Evolutionary conservation across 495 filamentous ascomycete species (phyloP).

Genomic region (Daldinia caldariorum): DNA sequence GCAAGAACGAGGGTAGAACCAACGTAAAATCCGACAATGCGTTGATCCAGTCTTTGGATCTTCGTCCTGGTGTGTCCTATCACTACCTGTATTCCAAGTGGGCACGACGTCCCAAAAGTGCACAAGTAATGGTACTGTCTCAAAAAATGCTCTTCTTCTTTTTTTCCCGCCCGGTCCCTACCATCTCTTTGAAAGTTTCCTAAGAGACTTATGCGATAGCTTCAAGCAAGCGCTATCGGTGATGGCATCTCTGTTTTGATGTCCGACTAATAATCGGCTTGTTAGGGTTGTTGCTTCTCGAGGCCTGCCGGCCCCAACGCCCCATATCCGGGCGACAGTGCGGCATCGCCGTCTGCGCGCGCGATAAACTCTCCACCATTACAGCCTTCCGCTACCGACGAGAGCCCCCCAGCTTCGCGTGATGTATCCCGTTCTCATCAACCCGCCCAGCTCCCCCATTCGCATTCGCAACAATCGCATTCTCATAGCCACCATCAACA

Average conservation of each 20-base stretch:
- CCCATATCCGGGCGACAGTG: constrained; percentile 53
- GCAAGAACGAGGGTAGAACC: background rate
- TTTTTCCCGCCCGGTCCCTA: background rate
- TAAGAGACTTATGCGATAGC: background rate
- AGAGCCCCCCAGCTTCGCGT: constrained; percentile 33
- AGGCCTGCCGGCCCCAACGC: constrained; percentile 54
- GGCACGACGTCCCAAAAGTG: constrained; percentile 14
- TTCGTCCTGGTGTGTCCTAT: constrained; percentile 21
- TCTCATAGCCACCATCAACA: constrained; percentile 25
- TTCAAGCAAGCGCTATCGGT: constrained; percentile 8
- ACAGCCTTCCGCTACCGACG: constrained; percentile 32
- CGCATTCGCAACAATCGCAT: constrained; percentile 23
- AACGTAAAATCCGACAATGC: constrained; percentile 23
- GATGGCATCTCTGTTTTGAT: constrained; percentile 1
- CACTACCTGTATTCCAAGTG: constrained; percentile 13
- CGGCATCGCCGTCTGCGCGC: constrained; percentile 54
- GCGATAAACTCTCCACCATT: constrained; percentile 54
- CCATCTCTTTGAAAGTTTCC: background rate
- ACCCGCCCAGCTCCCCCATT: constrained; percentile 32
- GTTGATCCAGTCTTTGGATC: constrained; percentile 23
- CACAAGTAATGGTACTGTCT: constrained; percentile 38
- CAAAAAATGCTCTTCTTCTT: constrained; percentile 1
- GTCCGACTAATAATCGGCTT: constrained; percentile 19
- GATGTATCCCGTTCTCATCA: constrained; percentile 39
- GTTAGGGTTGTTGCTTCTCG: constrained; percentile 62